phyloP scores from a whole-genome alignment of 164 flowering plant genomes.

The Sedum album region DNA sequence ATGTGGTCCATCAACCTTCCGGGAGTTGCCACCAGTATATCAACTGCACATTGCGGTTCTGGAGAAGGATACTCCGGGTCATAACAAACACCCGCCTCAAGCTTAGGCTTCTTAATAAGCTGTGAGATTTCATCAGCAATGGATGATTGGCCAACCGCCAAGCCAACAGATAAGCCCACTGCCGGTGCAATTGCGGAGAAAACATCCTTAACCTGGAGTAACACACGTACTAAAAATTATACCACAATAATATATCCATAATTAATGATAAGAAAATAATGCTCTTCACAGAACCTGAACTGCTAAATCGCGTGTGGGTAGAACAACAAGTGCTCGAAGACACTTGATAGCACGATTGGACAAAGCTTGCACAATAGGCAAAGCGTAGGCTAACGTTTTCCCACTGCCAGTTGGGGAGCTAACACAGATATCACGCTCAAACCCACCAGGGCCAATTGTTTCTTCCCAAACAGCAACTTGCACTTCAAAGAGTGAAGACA shows the following conservation, averaged over 20 bases:
- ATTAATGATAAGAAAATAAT: background rate
- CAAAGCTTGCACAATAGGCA: conserved; percentile 78
- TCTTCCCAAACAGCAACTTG: no score
- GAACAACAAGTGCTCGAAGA: conserved; percentile 79
- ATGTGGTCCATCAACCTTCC: conserved; percentile 95
- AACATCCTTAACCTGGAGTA: conserved; percentile 69
- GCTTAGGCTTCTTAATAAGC: conserved; percentile 56
- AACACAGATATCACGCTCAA: conserved; percentile 76
- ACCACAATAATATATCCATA: background rate
- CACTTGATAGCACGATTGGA: conserved; percentile 53
- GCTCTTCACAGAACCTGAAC: conserved; percentile 45
- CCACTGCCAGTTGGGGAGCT: conserved; percentile 95
- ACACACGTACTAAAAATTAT: conserved; percentile 10
- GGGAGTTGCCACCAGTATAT: conserved; percentile 90
- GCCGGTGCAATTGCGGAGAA: conserved; percentile 83
- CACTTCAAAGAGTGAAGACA: conserved; percentile 70
- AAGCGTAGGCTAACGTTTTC: conserved; percentile 81
- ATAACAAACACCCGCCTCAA: conserved; percentile 54
- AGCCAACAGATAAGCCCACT: conserved; percentile 80
- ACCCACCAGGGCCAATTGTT: conserved; percentile 81
- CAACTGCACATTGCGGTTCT: conserved; percentile 52
- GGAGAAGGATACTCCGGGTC: conserved; percentile 44
- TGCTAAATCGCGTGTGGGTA: conserved; percentile 94
- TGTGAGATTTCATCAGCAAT: conserved; percentile 68
- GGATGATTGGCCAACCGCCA: conserved; percentile 87